phyloP scores from a whole-genome alignment of 306 rosid genomes.

The Corylus heterophylla region DNA sequence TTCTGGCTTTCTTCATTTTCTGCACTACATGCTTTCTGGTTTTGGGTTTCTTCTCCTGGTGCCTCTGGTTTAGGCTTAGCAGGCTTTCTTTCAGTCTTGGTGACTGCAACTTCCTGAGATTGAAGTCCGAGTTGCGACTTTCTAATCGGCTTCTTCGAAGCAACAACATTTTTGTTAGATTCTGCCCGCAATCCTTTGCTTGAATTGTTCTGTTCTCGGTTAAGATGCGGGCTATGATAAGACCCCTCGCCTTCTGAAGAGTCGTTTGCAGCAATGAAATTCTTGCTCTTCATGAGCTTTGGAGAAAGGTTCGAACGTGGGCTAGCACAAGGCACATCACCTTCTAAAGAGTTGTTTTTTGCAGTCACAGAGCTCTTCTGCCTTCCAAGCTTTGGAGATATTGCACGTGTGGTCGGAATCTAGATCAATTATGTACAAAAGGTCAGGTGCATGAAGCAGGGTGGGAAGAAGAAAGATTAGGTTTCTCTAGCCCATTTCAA shows the following conservation, averaged over 20 bases:
- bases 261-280: slow-evolving; percentile 28
- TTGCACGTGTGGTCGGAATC: slow-evolving; percentile 90
- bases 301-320: slow-evolving; percentile 40
- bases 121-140: slow-evolving; percentile 51
- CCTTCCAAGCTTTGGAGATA: slow-evolving; percentile 96
- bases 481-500: slow-evolving; percentile 6
- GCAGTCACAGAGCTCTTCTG: slow-evolving; percentile 45
- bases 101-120: slow-evolving; percentile 40
- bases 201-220: slow-evolving; percentile 47
- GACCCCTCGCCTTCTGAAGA: slow-evolving; percentile 37
- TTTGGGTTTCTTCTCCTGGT: slow-evolving; percentile 30
- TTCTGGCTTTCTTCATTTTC: slow-evolving; percentile 43
- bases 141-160: slow-evolving; percentile 53
- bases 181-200: slow-evolving; percentile 35
- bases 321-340: slow-evolving; percentile 41
- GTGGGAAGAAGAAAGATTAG: background rate
- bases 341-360: slow-evolving; percentile 49
- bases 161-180: slow-evolving; percentile 38
- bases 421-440: slow-evolving; percentile 15
- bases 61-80: slow-evolving; percentile 32
- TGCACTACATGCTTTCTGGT: slow-evolving; percentile 28
- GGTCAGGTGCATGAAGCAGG: slow-evolving; percentile 9
- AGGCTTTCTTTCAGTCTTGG: slow-evolving; percentile 37
- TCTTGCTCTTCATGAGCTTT: slow-evolving; percentile 48
- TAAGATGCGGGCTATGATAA: slow-evolving; percentile 35